Evolutionary conservation across 768 basidiomycete genomes (phyloP).

Genomic region (Lyophyllum shimeji): DNA sequence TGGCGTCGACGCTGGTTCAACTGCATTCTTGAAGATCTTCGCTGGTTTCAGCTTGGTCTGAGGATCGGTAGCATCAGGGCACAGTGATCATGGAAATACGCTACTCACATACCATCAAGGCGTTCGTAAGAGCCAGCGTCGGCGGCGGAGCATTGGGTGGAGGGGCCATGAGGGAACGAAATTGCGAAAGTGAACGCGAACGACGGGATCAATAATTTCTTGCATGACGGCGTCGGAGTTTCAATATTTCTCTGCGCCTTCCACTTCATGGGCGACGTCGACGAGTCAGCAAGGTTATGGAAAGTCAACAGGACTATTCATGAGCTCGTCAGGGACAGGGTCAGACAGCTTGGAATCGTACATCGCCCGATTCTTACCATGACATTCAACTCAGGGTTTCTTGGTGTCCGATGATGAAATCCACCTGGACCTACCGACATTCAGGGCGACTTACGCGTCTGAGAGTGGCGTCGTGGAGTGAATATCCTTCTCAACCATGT

Average conservation of each 20-base stretch:
- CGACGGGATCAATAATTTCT: neutral
- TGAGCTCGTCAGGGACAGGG: slow-evolving; percentile 94
- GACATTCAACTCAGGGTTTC: slow-evolving; percentile 66
- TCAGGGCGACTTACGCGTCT: slow-evolving; percentile 72
- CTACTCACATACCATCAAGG: slow-evolving; percentile 47
- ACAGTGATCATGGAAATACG: slow-evolving; percentile 5
- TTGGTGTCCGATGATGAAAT: slow-evolving; percentile 94
- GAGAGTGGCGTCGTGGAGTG: slow-evolving; percentile 82
- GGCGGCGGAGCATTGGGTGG: slow-evolving; percentile 36
- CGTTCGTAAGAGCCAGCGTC: slow-evolving; percentile 45
- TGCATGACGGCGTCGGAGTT: slow-evolving; percentile 47
- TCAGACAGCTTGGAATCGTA: slow-evolving; percentile 35
- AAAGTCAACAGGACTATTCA: slow-evolving; percentile 95
- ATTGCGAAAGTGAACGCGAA: neutral
- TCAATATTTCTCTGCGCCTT: slow-evolving; percentile 36
- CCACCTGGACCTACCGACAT: slow-evolving; percentile 78
- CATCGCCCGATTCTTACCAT: slow-evolving; percentile 23
- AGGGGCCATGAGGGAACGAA: slow-evolving; percentile 37
- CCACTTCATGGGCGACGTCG: slow-evolving; percentile 61
- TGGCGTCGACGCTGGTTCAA: slow-evolving; percentile 59
- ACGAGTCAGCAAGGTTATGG: slow-evolving; percentile 90
- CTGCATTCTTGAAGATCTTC: slow-evolving; percentile 80
- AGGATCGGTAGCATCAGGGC: slow-evolving; percentile 1
- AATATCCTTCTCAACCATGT: slow-evolving; percentile 33
- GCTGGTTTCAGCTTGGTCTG: slow-evolving; percentile 83